These are phyloP conservation scores for Evansstolkia leycettana DNA, from an alignment of 495 filamentous ascomycete genomes.

Conservation along the genomic window DNA sequence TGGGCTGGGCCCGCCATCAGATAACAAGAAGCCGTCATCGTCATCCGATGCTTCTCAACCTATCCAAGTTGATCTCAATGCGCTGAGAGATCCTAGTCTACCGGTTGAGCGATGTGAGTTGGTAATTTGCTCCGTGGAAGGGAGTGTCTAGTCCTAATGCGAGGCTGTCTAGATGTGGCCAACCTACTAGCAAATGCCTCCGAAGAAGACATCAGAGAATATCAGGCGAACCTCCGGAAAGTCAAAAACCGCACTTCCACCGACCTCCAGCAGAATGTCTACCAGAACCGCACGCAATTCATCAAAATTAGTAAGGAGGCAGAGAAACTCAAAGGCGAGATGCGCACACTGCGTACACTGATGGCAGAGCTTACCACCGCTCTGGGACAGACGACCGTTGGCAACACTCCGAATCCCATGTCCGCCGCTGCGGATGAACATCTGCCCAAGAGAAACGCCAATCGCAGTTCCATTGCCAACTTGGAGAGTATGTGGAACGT, in stretches of 20 bases:
- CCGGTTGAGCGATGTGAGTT: constrained; percentile 47
- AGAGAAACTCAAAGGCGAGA: constrained; percentile 92
- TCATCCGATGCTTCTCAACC: constrained; percentile 24
- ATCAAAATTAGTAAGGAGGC: constrained; percentile 99
- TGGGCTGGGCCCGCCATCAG: constrained; percentile 30
- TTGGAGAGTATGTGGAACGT: constrained; percentile 91
- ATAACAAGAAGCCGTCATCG: constrained; percentile 28
- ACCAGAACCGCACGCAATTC: constrained; percentile 95
- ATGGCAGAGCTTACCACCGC: constrained; percentile 83
- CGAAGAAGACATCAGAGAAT: constrained; percentile 86
- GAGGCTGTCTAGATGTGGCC: constrained; percentile 72
- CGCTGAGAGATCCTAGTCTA: constrained; percentile 68
- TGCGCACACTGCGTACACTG: constrained; percentile 75
- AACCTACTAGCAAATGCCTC: constrained; percentile 76
- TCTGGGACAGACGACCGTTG: constrained; percentile 54
- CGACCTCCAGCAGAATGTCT: constrained; percentile 92
- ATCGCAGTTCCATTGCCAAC: constrained; percentile 64
- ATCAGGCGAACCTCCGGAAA: constrained; percentile 61
- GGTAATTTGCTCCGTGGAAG: background rate
- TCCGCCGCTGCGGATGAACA: constrained; percentile 35
- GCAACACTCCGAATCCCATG: constrained; percentile 28
- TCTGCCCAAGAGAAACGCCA: constrained; percentile 33
- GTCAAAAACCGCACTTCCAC: constrained; percentile 72
- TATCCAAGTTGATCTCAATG: constrained; percentile 54
- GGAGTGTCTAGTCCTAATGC: too few relatives aligned